phyloP scores from a whole-genome alignment of 2,329 filamentous ascomycete genomes.

The Purpureocillium lavendulum region DNA sequence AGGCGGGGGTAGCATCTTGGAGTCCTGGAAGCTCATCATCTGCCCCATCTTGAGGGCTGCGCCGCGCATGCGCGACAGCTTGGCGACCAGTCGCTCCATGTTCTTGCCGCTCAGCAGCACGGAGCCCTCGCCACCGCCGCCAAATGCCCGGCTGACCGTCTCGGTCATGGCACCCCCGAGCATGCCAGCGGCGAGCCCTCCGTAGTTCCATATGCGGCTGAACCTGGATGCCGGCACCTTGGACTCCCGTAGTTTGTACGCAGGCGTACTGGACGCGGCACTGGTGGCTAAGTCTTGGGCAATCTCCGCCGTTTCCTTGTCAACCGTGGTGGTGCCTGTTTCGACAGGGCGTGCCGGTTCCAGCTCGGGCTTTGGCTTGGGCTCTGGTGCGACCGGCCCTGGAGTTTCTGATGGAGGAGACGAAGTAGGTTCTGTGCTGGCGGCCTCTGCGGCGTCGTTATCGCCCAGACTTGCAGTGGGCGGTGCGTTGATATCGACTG shows the following conservation, averaged over 20 bases:
- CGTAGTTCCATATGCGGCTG: constrained; percentile 88
- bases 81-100: constrained; percentile 86
- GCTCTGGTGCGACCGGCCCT: too few species aligned
- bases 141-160: constrained; percentile 70
- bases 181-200: constrained; percentile 90
- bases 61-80: constrained; percentile 91
- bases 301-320: constrained; percentile 10
- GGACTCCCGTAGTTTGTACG: constrained; percentile 76
- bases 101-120: constrained; percentile 83
- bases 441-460: neutral
- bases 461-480: neutral
- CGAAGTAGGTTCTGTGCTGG: neutral
- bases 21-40: constrained; percentile 97
- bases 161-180: constrained; percentile 86
- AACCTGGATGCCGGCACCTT: constrained; percentile 82
- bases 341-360: neutral
- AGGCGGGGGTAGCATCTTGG: constrained; percentile 81
- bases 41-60: constrained; percentile 96
- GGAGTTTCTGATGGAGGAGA: constrained; percentile 3
- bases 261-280: constrained; percentile 11
- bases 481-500: constrained; percentile 7
- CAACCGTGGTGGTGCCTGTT: constrained; percentile 1
- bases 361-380: neutral
- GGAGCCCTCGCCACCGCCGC: constrained; percentile 60
- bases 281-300: constrained; percentile 16